These are phyloP conservation scores for Cairneyella variabilis DNA, from an alignment of 495 filamentous ascomycete genomes.

Conservation along the genomic window DNA sequence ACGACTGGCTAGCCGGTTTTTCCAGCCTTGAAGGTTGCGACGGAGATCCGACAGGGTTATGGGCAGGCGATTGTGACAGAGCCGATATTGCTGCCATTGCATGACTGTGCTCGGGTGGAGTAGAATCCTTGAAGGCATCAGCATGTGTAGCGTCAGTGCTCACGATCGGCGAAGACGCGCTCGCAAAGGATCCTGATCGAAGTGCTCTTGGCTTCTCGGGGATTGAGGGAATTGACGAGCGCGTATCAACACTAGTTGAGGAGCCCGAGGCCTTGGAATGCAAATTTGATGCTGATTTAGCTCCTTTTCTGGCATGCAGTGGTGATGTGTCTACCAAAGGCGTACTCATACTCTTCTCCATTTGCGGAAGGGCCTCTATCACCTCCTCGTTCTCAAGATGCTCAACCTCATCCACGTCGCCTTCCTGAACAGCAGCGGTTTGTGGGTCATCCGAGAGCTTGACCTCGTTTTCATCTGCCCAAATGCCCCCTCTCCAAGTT, in stretches of 20 bases:
- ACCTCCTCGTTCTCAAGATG: conserved; percentile 34
- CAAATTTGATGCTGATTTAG: conserved; percentile 20
- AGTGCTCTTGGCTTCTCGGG: conserved; percentile 50
- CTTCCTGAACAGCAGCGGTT: conserved; percentile 53
- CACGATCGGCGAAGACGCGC: conserved; percentile 58
- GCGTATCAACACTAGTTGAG: conserved; percentile 40
- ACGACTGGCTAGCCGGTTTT: conserved; percentile 35
- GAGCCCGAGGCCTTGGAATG: conserved; percentile 26
- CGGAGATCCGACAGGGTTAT: conserved; percentile 50
- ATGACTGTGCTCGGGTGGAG: conserved; percentile 47
- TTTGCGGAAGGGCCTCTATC: conserved; percentile 37
- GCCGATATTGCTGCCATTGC: conserved; percentile 66
- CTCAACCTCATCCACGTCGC: conserved; percentile 45
- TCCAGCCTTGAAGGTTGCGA: conserved; percentile 32
- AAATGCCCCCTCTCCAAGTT: conserved; percentile 85
- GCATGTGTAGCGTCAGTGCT: conserved; percentile 58
- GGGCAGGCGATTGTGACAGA: conserved; percentile 55
- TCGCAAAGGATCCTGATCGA: conserved; percentile 60
- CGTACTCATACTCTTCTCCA: conserved; percentile 61
- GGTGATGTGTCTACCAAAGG: conserved; percentile 26
- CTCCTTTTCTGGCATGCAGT: conserved; percentile 25
- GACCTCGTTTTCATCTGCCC: conserved; percentile 54
- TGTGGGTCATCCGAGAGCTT: conserved; percentile 34
- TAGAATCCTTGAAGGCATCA: conserved; percentile 46
- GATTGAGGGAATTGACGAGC: conserved; percentile 16